These are phyloP conservation scores for Selaginella moellendorffii DNA, from an alignment of 75 land plant genomes.

Conservation along the genomic window DNA sequence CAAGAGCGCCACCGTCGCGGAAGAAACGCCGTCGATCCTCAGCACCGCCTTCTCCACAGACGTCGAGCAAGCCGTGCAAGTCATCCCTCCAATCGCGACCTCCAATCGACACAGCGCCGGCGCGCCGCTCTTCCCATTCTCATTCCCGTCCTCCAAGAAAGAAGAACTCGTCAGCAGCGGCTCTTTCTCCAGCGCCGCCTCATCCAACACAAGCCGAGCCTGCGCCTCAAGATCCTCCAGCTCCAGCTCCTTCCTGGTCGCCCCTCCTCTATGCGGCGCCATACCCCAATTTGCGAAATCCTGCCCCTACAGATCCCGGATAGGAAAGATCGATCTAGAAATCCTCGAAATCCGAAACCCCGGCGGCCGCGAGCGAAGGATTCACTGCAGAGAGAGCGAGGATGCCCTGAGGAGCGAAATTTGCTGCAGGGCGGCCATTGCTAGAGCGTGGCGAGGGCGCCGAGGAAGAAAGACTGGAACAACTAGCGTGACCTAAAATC, in stretches of 20 bases:
- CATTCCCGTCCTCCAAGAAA: background rate
- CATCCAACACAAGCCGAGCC: background rate
- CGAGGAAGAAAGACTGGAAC: too few species aligned
- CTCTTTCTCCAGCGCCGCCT: background rate
- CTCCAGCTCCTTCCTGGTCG: background rate
- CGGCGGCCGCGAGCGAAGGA: too few species aligned
- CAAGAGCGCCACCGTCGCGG: slow-evolving; percentile 68
- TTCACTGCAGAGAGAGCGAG: too few species aligned
- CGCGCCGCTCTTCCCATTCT: background rate
- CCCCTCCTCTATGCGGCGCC: too few species aligned
- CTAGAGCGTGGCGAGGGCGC: too few species aligned
- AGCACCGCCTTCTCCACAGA: slow-evolving; percentile 71
- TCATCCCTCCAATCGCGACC: slow-evolving; percentile 75
- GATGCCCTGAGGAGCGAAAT: too few species aligned
- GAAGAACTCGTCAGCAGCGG: background rate
- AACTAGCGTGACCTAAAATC: too few species aligned
- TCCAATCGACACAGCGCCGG: slow-evolving; percentile 19
- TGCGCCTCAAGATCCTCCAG: background rate
- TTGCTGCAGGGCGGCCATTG: too few species aligned
- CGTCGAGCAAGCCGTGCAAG: slow-evolving; percentile 79
- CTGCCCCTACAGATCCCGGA: too few species aligned
- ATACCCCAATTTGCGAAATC: too few species aligned
- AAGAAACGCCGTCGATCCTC: slow-evolving; percentile 39
- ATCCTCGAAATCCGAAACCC: too few species aligned
- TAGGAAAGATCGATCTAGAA: too few species aligned